Evolutionary conservation across 495 filamentous ascomycete genomes (phyloP), one percentile per base, ranked within the genome.

Genomic region (Cercophora scortea): DNA sequence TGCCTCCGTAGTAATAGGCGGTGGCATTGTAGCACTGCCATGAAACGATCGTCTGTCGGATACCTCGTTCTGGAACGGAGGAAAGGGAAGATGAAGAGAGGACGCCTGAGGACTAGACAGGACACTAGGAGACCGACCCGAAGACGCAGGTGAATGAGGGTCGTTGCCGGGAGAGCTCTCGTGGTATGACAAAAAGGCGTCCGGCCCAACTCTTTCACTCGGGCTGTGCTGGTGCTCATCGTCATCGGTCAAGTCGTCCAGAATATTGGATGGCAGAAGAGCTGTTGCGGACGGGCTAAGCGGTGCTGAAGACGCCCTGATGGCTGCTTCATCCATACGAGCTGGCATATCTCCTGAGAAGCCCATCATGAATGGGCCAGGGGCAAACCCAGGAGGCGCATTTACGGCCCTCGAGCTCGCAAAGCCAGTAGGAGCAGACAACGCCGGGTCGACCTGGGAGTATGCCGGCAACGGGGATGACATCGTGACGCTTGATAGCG

Each of bases 251-350:
- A 86, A 69, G 45, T 74, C 71, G 34, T 71, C 70, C 56, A 95
- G 82, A 50, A 95, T 81, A 55, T 88, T 86, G 1, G 88, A 89
- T 18, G 89, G 89, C 19, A 95, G 70, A 25, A 93, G 73, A 18
- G 85, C 76, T 46, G 87, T 80, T 8, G 89, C 89, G 11, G 87
- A 86, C 25, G 89, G 89, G 57, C 88, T 92, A 66, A 93, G 86
- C 33, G 88, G 85, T 16, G 82, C 81, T 48, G 76, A 78, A 41
- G 82, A 69, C 32, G 64, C 62, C 36, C 68, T 65, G 35, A 71
- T 57, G 49, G 67, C 64, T 8, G 68, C 69, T 18, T 80, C 77
- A 13, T 72, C 74, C 36, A 70, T 64, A 33, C 60, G 61, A n/a
- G 41, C 52, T 12, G 51, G 57, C 51, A 57, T 45, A 46, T 77